These are phyloP conservation scores for Dichotomocladium elegans DNA, from an alignment of 371 early-diverging fungal species.

Conservation along the genomic window DNA sequence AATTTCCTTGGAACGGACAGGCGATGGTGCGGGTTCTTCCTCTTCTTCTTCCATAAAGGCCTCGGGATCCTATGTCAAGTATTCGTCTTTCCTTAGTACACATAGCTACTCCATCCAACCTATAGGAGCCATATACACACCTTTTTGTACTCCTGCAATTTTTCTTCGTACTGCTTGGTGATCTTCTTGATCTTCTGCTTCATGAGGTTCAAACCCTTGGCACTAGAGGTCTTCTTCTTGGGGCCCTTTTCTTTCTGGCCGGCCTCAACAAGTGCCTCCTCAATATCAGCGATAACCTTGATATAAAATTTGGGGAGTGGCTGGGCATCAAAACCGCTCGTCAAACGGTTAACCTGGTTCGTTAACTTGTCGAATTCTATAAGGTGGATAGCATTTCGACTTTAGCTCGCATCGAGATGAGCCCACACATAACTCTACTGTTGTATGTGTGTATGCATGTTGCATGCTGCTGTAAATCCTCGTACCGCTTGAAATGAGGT, in stretches of 20 bases:
- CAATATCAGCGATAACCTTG: conserved; percentile 72
- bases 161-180: conserved; percentile 70
- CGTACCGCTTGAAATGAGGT: conserved; percentile 74
- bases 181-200: conserved; percentile 91
- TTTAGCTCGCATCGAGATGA: too few species aligned
- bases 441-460: neutral
- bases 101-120: neutral
- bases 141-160: conserved; percentile 70
- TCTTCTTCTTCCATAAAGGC: conserved; percentile 52
- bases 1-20: neutral
- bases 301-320: conserved; percentile 76
- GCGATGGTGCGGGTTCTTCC: conserved; percentile 14
- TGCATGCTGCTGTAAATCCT: neutral
- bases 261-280: conserved; percentile 64
- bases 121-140: conserved; percentile 24
- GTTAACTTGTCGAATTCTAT: conserved; percentile 87
- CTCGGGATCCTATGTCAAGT: conserved; percentile 34
- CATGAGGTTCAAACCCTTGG: conserved; percentile 85
- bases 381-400: too few species aligned
- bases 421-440: too few species aligned
- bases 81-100: neutral
- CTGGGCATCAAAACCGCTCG: conserved; percentile 60
- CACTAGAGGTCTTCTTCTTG: conserved; percentile 81
- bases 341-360: conserved; percentile 69
- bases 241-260: conserved; percentile 60